phyloP scores from a whole-genome alignment of 768 basidiomycete species.

The Hortiboletus flavorubellus region DNA sequence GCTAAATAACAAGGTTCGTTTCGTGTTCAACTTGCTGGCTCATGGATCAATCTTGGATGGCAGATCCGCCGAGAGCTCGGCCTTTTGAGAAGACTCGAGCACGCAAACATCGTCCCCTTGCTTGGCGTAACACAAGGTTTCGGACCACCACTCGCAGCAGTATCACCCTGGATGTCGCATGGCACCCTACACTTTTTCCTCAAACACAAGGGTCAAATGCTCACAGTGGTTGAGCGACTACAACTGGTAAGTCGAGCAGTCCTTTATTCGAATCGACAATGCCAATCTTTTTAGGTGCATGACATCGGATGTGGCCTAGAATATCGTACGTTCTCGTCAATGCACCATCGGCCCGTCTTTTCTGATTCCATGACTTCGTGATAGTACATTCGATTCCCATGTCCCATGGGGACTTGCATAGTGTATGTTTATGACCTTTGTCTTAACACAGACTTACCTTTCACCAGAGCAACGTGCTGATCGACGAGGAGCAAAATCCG shows the following conservation, averaged over 20 bases:
- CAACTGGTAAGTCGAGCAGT: no score
- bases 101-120: neutral
- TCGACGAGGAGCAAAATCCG: neutral
- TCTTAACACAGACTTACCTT: neutral
- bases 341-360: no score
- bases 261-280: no score
- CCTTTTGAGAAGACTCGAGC: slow-evolving; percentile 5
- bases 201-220: neutral
- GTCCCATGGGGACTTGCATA: neutral
- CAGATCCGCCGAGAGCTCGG: neutral
- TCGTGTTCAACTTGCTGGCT: no score
- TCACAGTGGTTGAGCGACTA: no score
- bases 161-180: neutral
- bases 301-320: no score
- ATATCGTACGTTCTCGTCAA: neutral
- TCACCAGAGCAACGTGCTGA: neutral
- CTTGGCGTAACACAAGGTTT: neutral
- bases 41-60: neutral
- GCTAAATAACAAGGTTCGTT: neutral
- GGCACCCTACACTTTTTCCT: slow-evolving; percentile 1
- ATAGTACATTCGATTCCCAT: neutral
- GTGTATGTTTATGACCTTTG: neutral
- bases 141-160: neutral
- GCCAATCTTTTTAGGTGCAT: no score
- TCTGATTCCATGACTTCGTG: neutral